Evolutionary conservation across 2,329 filamentous ascomycete genomes (phyloP).

Genomic region (Hypoxylon rubiginosum): DNA sequence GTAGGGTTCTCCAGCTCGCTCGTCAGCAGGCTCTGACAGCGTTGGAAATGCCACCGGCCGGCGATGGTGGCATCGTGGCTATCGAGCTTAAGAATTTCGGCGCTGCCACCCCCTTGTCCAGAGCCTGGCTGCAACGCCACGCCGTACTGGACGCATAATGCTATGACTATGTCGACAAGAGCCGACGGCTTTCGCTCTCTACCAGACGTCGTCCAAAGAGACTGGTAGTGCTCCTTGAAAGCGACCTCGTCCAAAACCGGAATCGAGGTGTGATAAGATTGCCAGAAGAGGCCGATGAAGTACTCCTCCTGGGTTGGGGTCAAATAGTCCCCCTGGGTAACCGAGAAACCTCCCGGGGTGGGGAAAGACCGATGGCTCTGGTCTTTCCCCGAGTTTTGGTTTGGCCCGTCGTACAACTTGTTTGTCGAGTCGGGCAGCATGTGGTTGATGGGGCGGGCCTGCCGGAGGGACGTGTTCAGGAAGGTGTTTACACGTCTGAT

Average conservation of each 20-base stretch:
- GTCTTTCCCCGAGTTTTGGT: conserved; percentile 8
- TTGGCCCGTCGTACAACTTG: conserved; percentile 30
- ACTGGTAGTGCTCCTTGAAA: conserved; percentile 59
- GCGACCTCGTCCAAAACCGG: conserved; percentile 59
- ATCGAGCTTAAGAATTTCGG: conserved; percentile 3
- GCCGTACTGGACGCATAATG: conserved; percentile 64
- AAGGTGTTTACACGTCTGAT: conserved; percentile 36
- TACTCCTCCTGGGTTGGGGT: conserved; percentile 52
- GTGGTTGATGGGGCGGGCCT: conserved; percentile 30
- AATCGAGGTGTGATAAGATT: conserved; percentile 57
- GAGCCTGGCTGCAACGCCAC: conserved; percentile 23
- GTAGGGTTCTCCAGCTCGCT: conserved; percentile 35
- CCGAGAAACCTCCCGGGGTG: neutral
- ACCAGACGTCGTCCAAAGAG: conserved; percentile 53
- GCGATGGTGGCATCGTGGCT: conserved; percentile 22
- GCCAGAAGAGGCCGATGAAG: conserved; percentile 62
- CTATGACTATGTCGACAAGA: conserved; percentile 65
- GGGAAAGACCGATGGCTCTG: conserved; percentile 3
- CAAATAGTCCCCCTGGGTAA: conserved; percentile 1
- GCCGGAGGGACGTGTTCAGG: conserved; percentile 33
- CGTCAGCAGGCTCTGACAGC: conserved; percentile 34
- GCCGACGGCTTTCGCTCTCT: conserved; percentile 58
- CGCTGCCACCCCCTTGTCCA: neutral
- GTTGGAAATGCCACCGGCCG: conserved; percentile 35
- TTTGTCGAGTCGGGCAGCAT: conserved; percentile 31